A percentile compares a stretch with the other conserved stretches of the same genome.
These are phyloP conservation scores for Tricladium varicosporioides DNA, from an alignment of 2,329 filamentous ascomycete species.

Conservation along the genomic window DNA sequence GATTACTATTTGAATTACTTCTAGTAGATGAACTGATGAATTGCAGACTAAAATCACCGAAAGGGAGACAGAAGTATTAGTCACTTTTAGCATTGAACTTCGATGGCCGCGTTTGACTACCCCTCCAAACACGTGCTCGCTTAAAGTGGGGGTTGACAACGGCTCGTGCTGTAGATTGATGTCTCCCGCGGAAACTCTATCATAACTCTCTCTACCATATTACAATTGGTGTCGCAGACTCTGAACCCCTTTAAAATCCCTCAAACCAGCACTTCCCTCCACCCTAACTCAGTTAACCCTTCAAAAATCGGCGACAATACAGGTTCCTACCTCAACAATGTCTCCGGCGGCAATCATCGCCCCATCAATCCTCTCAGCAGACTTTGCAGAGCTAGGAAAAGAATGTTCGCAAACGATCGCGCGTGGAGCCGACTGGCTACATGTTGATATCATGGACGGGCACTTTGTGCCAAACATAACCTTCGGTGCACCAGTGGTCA, in stretches of 20 bases:
- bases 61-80: too few species aligned
- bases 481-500: conserved; percentile 91
- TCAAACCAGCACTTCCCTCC: background rate
- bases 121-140: background rate
- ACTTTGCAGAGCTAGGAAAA: conserved; percentile 85
- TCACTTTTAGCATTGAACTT: too few species aligned
- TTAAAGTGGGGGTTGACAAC: background rate
- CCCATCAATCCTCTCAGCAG: conserved; percentile 95
- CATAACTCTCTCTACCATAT: background rate
- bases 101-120: background rate
- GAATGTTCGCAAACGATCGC: conserved; percentile 85
- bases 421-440: conserved; percentile 71
- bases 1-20: too few species aligned
- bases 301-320: too few species aligned
- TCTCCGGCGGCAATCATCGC: conserved; percentile 90
- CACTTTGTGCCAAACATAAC: conserved; percentile 99
- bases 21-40: too few species aligned
- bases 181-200: background rate
- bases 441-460: conserved; percentile 94
- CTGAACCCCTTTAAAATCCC: background rate
- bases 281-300: too few species aligned
- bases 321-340: conserved; percentile 51
- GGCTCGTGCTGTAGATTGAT: background rate
- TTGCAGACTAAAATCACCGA: too few species aligned
- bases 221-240: background rate